A percentile compares a stretch with the other conserved stretches of the same genome.
These are phyloP conservation scores for Globisporangium yorkense DNA, from an alignment of 352 stramenopile species.

Conservation along the genomic window DNA sequence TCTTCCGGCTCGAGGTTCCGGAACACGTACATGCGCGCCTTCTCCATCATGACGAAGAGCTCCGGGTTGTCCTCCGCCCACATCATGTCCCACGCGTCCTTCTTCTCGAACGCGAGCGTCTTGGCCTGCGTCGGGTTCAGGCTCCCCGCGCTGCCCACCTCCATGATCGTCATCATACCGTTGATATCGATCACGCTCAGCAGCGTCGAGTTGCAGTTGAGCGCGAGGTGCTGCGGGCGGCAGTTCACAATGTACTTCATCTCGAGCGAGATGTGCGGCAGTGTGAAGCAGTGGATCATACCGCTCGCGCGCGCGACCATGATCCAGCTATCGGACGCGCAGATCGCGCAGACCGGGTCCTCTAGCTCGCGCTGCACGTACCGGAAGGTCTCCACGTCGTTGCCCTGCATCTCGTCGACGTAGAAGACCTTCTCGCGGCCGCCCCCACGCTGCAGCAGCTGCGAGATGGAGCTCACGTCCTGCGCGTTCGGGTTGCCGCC, in stretches of 20 bases:
- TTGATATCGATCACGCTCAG: slow-evolving; percentile 89
- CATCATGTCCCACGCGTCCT: slow-evolving; percentile 89
- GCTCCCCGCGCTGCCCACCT: slow-evolving; percentile 57
- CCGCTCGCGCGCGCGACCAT: slow-evolving; percentile 79
- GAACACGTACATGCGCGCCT: slow-evolving; percentile 90
- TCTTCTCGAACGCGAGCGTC: slow-evolving; percentile 79
- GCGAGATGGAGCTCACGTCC: slow-evolving; percentile 57
- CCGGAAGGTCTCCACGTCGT: slow-evolving; percentile 64
- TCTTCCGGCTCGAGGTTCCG: slow-evolving; percentile 82
- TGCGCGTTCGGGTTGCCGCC: slow-evolving; percentile 27
- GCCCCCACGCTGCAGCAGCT: slow-evolving; percentile 52
- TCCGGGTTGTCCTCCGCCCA: slow-evolving; percentile 92
- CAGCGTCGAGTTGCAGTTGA: slow-evolving; percentile 89
- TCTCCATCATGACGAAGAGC: slow-evolving; percentile 91
- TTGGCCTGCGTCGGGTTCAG: slow-evolving; percentile 61
- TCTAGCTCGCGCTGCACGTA: slow-evolving; percentile 64
- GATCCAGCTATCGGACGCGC: slow-evolving; percentile 79
- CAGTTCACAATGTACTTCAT: slow-evolving; percentile 87
- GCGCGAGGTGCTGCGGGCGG: slow-evolving; percentile 66
- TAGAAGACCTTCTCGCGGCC: slow-evolving; percentile 89
- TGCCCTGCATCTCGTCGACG: slow-evolving; percentile 80
- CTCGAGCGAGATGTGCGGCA: slow-evolving; percentile 89
- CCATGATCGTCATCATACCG: slow-evolving; percentile 82
- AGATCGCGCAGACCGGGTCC: slow-evolving; percentile 85
- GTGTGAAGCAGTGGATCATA: slow-evolving; percentile 86